Conservation (phyloP, 352 stramenopile genomes). For the Aphanomyces euteiches region DNA sequence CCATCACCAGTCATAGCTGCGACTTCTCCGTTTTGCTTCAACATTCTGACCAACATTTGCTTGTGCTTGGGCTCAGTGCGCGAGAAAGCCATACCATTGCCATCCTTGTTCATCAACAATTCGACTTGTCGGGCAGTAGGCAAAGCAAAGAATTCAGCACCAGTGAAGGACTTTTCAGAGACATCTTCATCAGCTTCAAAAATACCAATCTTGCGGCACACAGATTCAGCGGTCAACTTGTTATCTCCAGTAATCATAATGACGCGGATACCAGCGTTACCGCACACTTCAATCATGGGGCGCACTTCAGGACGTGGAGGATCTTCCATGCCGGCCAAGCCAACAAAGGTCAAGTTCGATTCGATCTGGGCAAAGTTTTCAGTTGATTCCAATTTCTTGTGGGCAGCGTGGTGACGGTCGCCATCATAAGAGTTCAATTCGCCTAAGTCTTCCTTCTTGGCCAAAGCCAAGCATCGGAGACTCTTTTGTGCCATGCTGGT, state of each 20-base stretch:
- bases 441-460: conserved; percentile 92
- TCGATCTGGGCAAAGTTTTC: conserved; percentile 94
- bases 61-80: conserved; percentile 98
- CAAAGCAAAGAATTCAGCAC: conserved; percentile 94
- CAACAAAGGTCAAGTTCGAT: conserved; percentile 95
- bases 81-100: conserved; percentile 95
- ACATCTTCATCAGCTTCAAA: conserved; percentile 84
- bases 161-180: conserved; percentile 91
- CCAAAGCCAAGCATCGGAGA: conserved; percentile 94
- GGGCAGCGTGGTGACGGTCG: conserved; percentile 76
- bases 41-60: conserved; percentile 93
- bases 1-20: conserved; percentile 98
- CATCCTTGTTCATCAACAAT: conserved; percentile 74
- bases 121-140: conserved; percentile 88
- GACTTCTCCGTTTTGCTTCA: conserved; percentile 93
- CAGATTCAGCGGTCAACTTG: conserved; percentile 96
- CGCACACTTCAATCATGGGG: conserved; percentile 93
- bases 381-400: conserved; percentile 75
- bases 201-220: conserved; percentile 96
- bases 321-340: conserved; percentile 98
- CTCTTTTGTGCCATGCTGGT: conserved; percentile 89
- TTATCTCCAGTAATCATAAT: conserved; percentile 99
- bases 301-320: conserved; percentile 95
- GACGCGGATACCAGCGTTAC: conserved; percentile 95
- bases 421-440: conserved; percentile 76